A percentile compares a stretch with the other conserved stretches of the same genome.
Conservation (phyloP, 2,329 filamentous ascomycete genomes). For the Pestalotiopsis sp. region DNA sequence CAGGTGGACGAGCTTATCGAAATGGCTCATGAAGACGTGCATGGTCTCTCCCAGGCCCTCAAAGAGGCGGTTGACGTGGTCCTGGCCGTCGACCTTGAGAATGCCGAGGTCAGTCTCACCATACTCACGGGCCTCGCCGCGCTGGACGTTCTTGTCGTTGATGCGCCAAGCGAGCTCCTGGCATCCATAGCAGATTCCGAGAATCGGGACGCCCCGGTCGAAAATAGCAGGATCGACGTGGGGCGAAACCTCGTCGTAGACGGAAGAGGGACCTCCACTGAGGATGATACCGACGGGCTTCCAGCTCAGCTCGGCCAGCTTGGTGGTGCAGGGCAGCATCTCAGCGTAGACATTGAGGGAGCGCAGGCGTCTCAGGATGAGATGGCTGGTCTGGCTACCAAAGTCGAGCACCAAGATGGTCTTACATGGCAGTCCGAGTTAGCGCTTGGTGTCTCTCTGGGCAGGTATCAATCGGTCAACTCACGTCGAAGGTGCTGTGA, state of each 20-base stretch:
- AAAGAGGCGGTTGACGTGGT: conserved; percentile 78
- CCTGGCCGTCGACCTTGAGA: conserved; percentile 41
- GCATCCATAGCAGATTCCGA: conserved; percentile 61
- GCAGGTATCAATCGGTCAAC: conserved; percentile 14
- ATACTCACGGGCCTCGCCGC: conserved; percentile 60
- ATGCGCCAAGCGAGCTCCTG: conserved; percentile 72
- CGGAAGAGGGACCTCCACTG: conserved; percentile 70
- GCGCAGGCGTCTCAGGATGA: conserved; percentile 74
- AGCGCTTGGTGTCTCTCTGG: background rate
- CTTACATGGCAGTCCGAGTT: conserved; percentile 34
- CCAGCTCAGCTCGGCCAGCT: conserved; percentile 73
- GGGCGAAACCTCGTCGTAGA: conserved; percentile 76
- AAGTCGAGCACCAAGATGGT: conserved; percentile 75
- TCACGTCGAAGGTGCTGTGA: conserved; percentile 38
- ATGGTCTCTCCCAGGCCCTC: conserved; percentile 63
- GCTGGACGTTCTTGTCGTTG: conserved; percentile 64
- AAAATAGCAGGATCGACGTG: conserved; percentile 81
- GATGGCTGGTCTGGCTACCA: conserved; percentile 69
- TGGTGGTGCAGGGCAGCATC: conserved; percentile 85
- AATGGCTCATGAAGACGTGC: conserved; percentile 81
- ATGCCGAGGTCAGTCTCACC: conserved; percentile 47
- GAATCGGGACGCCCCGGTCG: conserved; percentile 65
- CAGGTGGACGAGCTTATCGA: conserved; percentile 77
- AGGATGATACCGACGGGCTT: conserved; percentile 84
- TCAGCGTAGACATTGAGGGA: conserved; percentile 82